Evolutionary conservation across 148 eudicot genomes (phyloP).

Genomic region (Rhododendron ovatum): DNA sequence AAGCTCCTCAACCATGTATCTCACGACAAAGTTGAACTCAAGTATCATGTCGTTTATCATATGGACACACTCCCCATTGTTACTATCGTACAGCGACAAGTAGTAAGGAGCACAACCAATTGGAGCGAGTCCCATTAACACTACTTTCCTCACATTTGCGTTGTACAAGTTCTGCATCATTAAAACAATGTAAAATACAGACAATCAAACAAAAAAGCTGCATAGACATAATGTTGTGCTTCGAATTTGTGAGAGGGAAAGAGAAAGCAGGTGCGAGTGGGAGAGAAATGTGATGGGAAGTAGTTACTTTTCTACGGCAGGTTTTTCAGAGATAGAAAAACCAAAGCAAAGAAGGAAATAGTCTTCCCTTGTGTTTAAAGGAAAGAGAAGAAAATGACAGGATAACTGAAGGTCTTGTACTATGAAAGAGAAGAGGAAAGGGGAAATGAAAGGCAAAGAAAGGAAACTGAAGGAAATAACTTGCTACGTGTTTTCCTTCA

Average conservation of each 20-base stretch:
- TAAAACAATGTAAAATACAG: not conserved
- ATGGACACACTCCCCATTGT: slow-evolving; percentile 64
- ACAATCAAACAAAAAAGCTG: not conserved
- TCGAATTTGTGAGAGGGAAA: not conserved
- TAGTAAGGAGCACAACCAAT: slow-evolving; percentile 94
- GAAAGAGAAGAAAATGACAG: not conserved
- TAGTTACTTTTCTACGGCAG: not conserved
- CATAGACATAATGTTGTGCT: not conserved
- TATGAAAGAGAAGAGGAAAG: not conserved
- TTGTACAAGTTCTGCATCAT: slow-evolving; percentile 58
- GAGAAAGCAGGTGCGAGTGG: not conserved
- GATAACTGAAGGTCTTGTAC: not conserved
- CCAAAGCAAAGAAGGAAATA: not conserved
- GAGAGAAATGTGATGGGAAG: not conserved
- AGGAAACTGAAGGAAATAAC: not conserved
- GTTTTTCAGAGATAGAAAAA: not conserved
- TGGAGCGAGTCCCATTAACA: slow-evolving; percentile 85
- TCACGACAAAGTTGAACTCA: slow-evolving; percentile 74
- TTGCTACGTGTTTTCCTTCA: not conserved
- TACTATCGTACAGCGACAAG: slow-evolving; percentile 60
- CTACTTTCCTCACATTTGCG: slow-evolving; percentile 63
- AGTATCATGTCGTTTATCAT: slow-evolving; percentile 76
- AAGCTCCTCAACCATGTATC: slow-evolving; percentile 66
- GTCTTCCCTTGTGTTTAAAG: not conserved
- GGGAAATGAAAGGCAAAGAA: not conserved